Evolutionary conservation across 768 basidiomycete species (phyloP).

Genomic region (Mycena rebaudengoi): DNA sequence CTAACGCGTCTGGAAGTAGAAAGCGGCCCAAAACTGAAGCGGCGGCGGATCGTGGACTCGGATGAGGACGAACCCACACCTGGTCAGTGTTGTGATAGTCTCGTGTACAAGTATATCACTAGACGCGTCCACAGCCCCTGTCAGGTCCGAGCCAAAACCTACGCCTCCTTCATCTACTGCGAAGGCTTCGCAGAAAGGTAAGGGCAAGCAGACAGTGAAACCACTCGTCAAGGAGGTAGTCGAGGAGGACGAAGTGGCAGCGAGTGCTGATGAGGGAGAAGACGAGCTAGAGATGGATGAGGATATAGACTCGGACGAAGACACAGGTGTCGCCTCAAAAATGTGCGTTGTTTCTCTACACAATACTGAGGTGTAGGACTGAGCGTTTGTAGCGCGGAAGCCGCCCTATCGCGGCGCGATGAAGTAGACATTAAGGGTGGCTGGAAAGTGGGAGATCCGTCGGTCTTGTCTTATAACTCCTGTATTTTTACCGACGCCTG

Average conservation of each 20-base stretch:
- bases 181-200: constrained; percentile 22
- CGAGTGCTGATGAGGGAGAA: constrained; percentile 48
- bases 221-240: constrained; percentile 28
- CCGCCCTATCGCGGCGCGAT: constrained; percentile 62
- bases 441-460: constrained; percentile 90
- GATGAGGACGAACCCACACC: constrained; percentile 45
- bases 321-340: constrained; percentile 62
- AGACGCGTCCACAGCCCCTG: neutral
- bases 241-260: constrained; percentile 36
- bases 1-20: constrained; percentile 29
- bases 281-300: constrained; percentile 48
- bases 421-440: constrained; percentile 84
- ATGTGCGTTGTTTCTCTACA: constrained; percentile 52
- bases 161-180: constrained; percentile 10
- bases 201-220: constrained; percentile 28
- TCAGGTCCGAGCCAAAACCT: constrained; percentile 1
- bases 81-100: constrained; percentile 9
- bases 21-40: constrained; percentile 51
- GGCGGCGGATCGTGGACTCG: constrained; percentile 60
- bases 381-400: constrained; percentile 72
- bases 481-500: neutral
- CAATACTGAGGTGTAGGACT: constrained; percentile 9
- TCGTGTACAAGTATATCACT: neutral
- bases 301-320: constrained; percentile 53
- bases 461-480: constrained; percentile 39